Base-by-base conservation (phyloP, 1,284 basidiomycete species). In the Ceratobasidium sp. region DNA sequence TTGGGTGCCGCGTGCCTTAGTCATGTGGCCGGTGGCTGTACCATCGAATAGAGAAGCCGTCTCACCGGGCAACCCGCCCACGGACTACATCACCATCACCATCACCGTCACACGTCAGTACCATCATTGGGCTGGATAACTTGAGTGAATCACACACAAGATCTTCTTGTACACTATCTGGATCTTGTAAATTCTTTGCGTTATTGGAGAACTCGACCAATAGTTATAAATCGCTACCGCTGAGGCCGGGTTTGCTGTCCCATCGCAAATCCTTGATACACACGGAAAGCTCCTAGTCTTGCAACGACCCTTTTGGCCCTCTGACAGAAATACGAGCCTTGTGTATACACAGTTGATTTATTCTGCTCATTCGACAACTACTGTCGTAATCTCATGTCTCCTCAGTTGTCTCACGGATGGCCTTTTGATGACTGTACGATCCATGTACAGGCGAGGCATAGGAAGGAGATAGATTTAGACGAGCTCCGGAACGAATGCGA, bases 391-490 rank as follows among this genome's bases (percentile, higher is more conserved):
- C 33, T 13, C 35, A 61, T 39, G 58, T 35, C 17, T n/a, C 15
- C 35, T 23, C 58, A 61, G n/a, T 39, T 23, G 23, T 64, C 73
- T 65, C 61, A 35, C 49, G 73, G 73, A 28, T 75, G 73, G 73
- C 73, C 73, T 17, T 75, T 64, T 42, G 31, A 45, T 54, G 73
- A 75, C 60, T 75, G 73, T 56, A 28, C 73, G 33, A 53, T 75
- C 39, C 73, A 75, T 31, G 61, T 75, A 28, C 73, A 75, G 28
- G 39, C 61, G 23, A 45, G 73, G 39, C 60, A 37, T 20, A 61
- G 51, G 31, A 35, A 42, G 6, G 11, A 66, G 35, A 54, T 35
- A 20, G 60, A 37, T 42, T 39, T 54, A 45, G 60, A 54, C 13
- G 60, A 64, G 10, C 26, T 75, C 33, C 35, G 49, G 28, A 33